A percentile compares a stretch with the other conserved stretches of the same genome.
phyloP scores from a whole-genome alignment of 164 flowering plant species.

The Kalanchoe fedtschenkoi region DNA sequence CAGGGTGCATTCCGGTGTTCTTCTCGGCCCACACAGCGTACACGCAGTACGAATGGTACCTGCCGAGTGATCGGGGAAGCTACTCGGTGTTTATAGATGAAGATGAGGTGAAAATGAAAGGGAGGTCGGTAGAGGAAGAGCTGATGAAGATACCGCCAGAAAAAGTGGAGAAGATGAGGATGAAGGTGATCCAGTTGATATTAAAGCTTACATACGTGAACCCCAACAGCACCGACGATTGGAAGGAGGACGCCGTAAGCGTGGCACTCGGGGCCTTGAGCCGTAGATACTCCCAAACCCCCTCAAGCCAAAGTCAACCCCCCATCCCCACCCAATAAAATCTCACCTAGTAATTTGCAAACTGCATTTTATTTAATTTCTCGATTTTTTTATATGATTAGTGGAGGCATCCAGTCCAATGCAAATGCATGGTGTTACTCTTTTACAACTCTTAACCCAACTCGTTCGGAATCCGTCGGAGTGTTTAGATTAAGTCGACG shows the following conservation, averaged over 20 bases:
- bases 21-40: constrained; percentile 57
- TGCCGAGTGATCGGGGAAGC: constrained; percentile 24
- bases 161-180: constrained; percentile 25
- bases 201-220: constrained; percentile 42
- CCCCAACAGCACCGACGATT: constrained; percentile 27
- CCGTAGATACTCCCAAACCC: not conserved
- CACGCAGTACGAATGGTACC: constrained; percentile 47
- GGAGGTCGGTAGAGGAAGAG: constrained; percentile 19
- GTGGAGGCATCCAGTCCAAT: no score
- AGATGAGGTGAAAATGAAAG: constrained; percentile 10
- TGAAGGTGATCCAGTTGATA: constrained; percentile 34
- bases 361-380: no score
- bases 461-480: no score
- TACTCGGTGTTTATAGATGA: constrained; percentile 42
- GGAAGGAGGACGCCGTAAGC: constrained; percentile 39
- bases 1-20: constrained; percentile 66
- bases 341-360: no score
- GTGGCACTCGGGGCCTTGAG: constrained; percentile 26
- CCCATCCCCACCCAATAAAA: no score
- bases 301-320: no score
- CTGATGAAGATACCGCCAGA: constrained; percentile 22
- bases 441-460: no score
- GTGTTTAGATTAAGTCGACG: no score
- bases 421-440: no score
- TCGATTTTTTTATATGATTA: no score